phyloP scores from a whole-genome alignment of 2,329 filamentous ascomycete genomes.

The Colletotrichum zoysiae region DNA sequence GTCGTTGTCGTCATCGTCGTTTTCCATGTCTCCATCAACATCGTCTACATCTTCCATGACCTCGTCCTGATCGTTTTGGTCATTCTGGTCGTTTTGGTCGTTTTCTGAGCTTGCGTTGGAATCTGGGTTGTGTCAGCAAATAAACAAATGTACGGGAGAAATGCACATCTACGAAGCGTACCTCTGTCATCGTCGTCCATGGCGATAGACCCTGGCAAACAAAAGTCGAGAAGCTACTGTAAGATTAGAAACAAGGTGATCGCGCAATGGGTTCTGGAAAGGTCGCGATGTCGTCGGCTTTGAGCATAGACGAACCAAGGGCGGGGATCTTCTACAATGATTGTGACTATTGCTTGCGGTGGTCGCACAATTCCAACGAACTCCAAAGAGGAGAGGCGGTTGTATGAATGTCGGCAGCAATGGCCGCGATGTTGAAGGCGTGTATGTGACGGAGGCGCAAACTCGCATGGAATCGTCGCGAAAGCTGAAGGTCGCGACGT shows the following conservation, averaged over 20 bases:
- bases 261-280: background rate
- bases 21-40: slow-evolving; percentile 50
- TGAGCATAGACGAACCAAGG: background rate
- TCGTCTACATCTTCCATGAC: slow-evolving; percentile 66
- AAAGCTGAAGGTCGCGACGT: slow-evolving; percentile 40
- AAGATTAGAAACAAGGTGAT: background rate
- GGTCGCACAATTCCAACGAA: background rate
- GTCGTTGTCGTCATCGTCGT: slow-evolving; percentile 51
- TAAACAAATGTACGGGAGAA: background rate
- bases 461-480: slow-evolving; percentile 17
- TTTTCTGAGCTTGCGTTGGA: slow-evolving; percentile 62
- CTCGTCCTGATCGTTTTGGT: slow-evolving; percentile 64
- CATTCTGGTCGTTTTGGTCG: slow-evolving; percentile 66
- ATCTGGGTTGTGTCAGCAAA: slow-evolving; percentile 38
- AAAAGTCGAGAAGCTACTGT: background rate
- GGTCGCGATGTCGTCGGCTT: slow-evolving; percentile 10
- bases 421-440: background rate
- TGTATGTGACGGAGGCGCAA: background rate
- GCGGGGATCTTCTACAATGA: background rate
- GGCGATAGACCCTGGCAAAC: background rate
- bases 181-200: slow-evolving; percentile 50
- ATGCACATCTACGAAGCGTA: slow-evolving; percentile 13
- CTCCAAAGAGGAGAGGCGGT: background rate
- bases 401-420: slow-evolving; percentile 1
- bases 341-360: background rate